Evolutionary conservation across 164 flowering plant genomes (phyloP), one percentile per base, ranked within the genome.

Genomic region (Kingdonia uniflora): DNA sequence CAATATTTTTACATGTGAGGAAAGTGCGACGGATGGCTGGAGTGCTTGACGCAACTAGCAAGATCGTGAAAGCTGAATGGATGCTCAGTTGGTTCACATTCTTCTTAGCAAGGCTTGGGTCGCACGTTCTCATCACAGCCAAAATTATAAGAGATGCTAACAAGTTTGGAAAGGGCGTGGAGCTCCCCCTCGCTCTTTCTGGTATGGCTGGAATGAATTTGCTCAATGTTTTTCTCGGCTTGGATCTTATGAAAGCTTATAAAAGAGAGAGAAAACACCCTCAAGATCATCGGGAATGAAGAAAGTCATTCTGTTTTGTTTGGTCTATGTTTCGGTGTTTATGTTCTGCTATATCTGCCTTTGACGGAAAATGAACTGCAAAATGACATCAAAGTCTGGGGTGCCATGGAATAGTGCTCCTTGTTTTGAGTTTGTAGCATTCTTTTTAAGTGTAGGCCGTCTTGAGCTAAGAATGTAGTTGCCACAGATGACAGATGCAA

Each of bases 201-300:
- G 99, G 95, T 23, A 92, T 92, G 99, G 74, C 67, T 4, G 95
- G 89, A 38, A 92, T 92, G 99, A 87, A 86, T 67, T 57, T 84
- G 55, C 89, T 88, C 0, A 92, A 88, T 48, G 20, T 72, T 19
- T 76, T 69, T 59, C 94, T 92, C 15, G 95, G 91, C 24, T 64
- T 76, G 40, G 98, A 86, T 76, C 91, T 92, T 56, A 65, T 74
- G 42, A 67, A 68, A 23, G 95, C 98, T 41, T 80, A 59, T 66
- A 76, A 49, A 56, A 77, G 76, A 52, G 97, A 82, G 67, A 70
- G 17, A 64, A 71, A 53, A 33, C 49, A 52, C 33, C 57, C 42
- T 45, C 65, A 49, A 21, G 66, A 38, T n/a, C 70, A 52, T 51
- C 51, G 46, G 24, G 70, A 76, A 15, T 70, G 59, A 64, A 25